phyloP scores from a whole-genome alignment of 1,284 basidiomycete genomes.

The Meira nashicola region DNA sequence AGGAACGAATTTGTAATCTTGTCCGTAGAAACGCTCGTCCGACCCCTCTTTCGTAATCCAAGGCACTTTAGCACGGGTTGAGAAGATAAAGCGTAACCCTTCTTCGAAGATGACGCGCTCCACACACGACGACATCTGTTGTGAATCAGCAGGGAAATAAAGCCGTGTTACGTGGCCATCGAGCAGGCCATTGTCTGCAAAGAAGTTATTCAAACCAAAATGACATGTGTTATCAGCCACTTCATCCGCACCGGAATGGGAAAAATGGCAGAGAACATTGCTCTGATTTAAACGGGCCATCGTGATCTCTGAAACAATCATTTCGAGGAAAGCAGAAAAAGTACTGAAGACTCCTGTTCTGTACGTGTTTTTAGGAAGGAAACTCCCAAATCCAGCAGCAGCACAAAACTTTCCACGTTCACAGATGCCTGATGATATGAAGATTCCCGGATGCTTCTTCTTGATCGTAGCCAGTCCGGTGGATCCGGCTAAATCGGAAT shows the following conservation, averaged over 20 bases:
- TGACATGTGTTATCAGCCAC: conserved; percentile 69
- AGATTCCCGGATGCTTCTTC: conserved; percentile 79
- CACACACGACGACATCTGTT: conserved; percentile 73
- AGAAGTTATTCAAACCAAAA: conserved; percentile 68
- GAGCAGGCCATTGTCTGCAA: conserved; percentile 74
- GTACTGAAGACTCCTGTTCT: conserved; percentile 64
- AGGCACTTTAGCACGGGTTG: conserved; percentile 77
- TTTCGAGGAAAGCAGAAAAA: conserved; percentile 81
- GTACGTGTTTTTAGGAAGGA: conserved; percentile 21
- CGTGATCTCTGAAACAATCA: conserved; percentile 78
- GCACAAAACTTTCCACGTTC: conserved; percentile 76
- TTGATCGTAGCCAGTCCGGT: conserved; percentile 78
- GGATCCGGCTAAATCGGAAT: conserved; percentile 78
- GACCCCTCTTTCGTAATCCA: conserved; percentile 74
- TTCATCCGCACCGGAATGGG: conserved; percentile 70
- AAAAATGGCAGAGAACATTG: conserved; percentile 79
- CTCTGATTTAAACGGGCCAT: conserved; percentile 64
- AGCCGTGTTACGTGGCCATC: conserved; percentile 67
- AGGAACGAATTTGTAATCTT: conserved; percentile 69
- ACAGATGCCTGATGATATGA: conserved; percentile 75
- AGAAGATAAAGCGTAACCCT: conserved; percentile 77
- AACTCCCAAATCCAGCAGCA: conserved; percentile 73
- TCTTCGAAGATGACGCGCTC: conserved; percentile 72
- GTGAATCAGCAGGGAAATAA: conserved; percentile 76
- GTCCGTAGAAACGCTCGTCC: conserved; percentile 64